Base-by-base conservation (phyloP, 176 grass and related monocot genomes). In the Guadua angustifolia region DNA sequence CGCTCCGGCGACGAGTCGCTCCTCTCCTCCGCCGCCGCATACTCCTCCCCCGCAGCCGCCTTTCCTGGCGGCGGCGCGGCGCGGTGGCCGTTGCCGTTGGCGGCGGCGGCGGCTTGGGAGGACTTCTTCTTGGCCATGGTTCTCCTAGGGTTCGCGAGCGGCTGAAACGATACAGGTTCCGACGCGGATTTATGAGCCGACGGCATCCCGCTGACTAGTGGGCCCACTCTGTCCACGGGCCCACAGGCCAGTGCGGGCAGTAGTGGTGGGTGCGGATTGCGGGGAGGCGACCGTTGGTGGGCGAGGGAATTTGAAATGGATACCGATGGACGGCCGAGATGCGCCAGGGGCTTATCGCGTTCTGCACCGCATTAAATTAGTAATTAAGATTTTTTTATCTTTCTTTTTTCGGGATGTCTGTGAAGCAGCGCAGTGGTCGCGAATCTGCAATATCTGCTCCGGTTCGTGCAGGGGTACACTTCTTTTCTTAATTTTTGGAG, bases 51-150 rank as follows among this genome's bases (percentile, higher is more conserved):
- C 39, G 6, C 39, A 40, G 25, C 32, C 47, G 19, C 57, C 35
- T 62, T 81, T 43, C 5, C 29, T 18, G 46, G 16, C 21, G 66
- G 59, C 18, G 45, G 42, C 5, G 4, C 63, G 22, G 17, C 73
- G 24, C 22, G 49, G 62, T 16, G 38, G 47, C 59, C 81, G 60
- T 69, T 83, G 58, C 6, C 32, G 29, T 29, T 29, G 57, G 67
- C 35, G 40, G 68, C 60, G 73, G 83, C 12, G 74, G 80, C 4
- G 79, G 68, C 19, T 68, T 68, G 4, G 26, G 69, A 17, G n/a
- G 69, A 79, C 63, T 94, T 91, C 86, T 94, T 91, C 78, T 85
- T 94, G 71, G 89, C 92, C 92, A 94, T 94, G 60, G 75, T 24
- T 83, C 38, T 83, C 13, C 40, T 83, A 83, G 84, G 79, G 90